Conservation (phyloP, 169 alveolate species). For the Sarcocystis neurona region DNA sequence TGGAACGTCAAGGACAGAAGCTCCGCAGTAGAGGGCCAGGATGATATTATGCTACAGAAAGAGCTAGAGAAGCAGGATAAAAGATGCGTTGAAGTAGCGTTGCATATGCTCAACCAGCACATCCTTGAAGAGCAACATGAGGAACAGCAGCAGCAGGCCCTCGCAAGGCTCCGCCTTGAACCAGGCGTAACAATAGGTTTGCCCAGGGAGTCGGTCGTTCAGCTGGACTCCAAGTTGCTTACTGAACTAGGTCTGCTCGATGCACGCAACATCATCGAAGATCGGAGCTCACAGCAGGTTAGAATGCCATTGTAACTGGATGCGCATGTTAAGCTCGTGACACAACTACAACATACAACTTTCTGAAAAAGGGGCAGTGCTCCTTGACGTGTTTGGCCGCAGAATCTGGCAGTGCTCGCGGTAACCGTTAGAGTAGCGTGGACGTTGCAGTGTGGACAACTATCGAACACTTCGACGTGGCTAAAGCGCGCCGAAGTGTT, state of each 20-base stretch:
- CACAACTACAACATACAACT: too few species aligned
- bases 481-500: too few species aligned
- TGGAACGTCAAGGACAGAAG: background rate
- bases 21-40: background rate
- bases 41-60: background rate
- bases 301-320: background rate
- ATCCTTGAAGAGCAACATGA: constrained; percentile 7
- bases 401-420: background rate
- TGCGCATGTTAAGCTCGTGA: background rate
- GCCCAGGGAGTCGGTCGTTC: background rate
- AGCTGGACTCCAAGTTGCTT: background rate
- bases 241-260: background rate
- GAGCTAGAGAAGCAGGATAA: background rate
- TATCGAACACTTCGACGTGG: background rate
- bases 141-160: background rate
- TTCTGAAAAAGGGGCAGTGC: too few species aligned
- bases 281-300: background rate
- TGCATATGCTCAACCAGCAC: constrained; percentile 22
- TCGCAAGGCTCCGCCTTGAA: background rate
- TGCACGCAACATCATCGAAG: background rate
- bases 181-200: background rate
- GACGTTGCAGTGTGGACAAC: background rate
- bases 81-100: constrained; percentile 30
- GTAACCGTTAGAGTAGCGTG: background rate
- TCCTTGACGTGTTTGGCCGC: background rate